Percentiles rank a stretch among this genome's conserved stretches.
These are phyloP conservation scores for Schizochytrium sp. DNA, from an alignment of 108 stramenopile species.

Conservation along the genomic window DNA sequence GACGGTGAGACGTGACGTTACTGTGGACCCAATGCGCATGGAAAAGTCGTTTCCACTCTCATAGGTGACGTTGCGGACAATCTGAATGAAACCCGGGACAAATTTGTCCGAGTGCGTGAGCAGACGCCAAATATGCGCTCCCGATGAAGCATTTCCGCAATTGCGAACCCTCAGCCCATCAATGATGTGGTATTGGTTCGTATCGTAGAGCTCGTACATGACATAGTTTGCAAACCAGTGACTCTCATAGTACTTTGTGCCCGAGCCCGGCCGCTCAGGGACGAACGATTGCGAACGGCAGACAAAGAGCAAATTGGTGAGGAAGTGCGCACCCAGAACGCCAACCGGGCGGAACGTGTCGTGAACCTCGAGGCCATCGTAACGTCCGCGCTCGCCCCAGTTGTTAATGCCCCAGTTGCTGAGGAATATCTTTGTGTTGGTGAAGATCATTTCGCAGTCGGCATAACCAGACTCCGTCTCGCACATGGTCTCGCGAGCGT, in stretches of 20 bases:
- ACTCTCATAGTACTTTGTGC: too few relatives aligned
- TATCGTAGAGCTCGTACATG: neutral
- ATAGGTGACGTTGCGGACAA: neutral
- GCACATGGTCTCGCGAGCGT: neutral
- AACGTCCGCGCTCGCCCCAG: neutral
- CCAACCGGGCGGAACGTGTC: neutral
- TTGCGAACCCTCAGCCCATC: neutral
- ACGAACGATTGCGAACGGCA: neutral
- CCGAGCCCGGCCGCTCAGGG: neutral
- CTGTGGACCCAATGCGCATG: neutral
- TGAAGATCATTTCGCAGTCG: neutral
- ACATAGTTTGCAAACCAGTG: neutral
- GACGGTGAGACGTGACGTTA: neutral
- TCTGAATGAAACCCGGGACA: neutral
- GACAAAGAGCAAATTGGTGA: neutral
- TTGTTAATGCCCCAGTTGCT: neutral
- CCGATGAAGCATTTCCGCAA: neutral
- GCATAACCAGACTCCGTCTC: neutral
- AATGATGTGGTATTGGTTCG: neutral
- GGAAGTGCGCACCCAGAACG: neutral
- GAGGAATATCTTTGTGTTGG: neutral
- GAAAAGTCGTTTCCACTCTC: neutral
- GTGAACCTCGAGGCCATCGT: neutral
- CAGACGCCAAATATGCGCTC: neutral
- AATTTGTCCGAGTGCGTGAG: neutral